Conservation (phyloP, 78 protist genomes). For the slime mould (Dictyostelium discoideum) region DNA sequence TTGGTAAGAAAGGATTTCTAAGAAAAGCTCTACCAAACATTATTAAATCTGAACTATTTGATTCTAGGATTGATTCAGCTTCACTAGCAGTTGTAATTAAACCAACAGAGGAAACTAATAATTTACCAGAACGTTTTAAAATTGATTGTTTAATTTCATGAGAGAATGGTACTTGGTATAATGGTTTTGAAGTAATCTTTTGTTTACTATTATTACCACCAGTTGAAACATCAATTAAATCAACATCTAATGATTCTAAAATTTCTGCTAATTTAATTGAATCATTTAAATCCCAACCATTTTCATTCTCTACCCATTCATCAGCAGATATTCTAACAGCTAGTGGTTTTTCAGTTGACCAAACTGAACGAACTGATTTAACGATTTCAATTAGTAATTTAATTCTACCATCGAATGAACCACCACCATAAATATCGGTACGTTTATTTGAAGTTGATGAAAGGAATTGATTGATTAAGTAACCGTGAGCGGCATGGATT, state of each 20-base stretch:
- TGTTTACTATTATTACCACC: conserved; percentile 29
- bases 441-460: conserved; percentile 83
- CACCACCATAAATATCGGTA: conserved; percentile 95
- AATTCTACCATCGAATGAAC: conserved; percentile 85
- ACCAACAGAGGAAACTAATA: conserved; percentile 19
- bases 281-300: conserved; percentile 57
- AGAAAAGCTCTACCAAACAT: conserved; percentile 43
- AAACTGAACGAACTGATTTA: conserved; percentile 24
- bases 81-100: neutral
- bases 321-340: neutral
- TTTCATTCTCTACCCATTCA: conserved; percentile 42
- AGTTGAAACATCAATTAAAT: conserved; percentile 20
- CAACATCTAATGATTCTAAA: conserved; percentile 8
- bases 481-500: conserved; percentile 93
- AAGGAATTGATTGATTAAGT: conserved; percentile 80
- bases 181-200: neutral
- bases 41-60: conserved; percentile 15
- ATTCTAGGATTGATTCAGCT: neutral
- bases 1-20: conserved; percentile 35
- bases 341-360: conserved; percentile 33
- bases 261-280: neutral
- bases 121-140: neutral
- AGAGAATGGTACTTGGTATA: conserved; percentile 49
- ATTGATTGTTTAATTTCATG: neutral
- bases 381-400: conserved; percentile 75